Conservation (phyloP, 805 yeast genomes). For the Suhomyces emberorum region DNA sequence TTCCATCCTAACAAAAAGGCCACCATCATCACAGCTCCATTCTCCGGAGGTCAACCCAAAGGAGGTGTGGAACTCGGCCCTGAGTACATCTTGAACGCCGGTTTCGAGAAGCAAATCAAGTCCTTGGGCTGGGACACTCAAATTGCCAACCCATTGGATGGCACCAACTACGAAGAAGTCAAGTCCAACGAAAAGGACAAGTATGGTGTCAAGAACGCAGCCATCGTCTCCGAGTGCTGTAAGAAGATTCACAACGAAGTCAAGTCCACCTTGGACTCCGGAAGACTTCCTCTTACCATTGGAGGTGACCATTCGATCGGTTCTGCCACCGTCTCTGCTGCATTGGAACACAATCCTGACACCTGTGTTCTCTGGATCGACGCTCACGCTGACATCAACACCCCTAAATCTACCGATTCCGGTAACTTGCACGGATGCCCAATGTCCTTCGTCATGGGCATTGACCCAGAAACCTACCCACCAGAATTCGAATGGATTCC, state of each 20-base stretch:
- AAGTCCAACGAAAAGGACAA: constrained; percentile 44
- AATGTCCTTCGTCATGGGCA: constrained; percentile 83
- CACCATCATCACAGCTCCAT: constrained; percentile 84
- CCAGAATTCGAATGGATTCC: constrained; percentile 82
- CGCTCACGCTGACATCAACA: constrained; percentile 96
- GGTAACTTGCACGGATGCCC: constrained; percentile 98
- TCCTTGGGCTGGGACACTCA: constrained; percentile 69
- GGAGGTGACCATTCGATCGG: constrained; percentile 99
- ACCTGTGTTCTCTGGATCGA: constrained; percentile 94
- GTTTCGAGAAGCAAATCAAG: constrained; percentile 60
- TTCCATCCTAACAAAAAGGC: constrained; percentile 53
- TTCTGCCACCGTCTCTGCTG: constrained; percentile 87
- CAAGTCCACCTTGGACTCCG: constrained; percentile 41
- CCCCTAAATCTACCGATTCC: constrained; percentile 75
- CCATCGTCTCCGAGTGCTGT: constrained; percentile 72
- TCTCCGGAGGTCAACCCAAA: constrained; percentile 93
- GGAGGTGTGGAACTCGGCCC: constrained; percentile 95
- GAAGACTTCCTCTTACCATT: constrained; percentile 69
- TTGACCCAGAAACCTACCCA: constrained; percentile 65
- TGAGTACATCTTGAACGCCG: constrained; percentile 68
- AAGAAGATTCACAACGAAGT: constrained; percentile 62
- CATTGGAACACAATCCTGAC: constrained; percentile 73
- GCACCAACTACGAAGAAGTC: constrained; percentile 40
- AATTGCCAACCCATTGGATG: constrained; percentile 52
- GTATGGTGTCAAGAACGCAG: constrained; percentile 67